Conservation (phyloP, 371 early-diverging fungal genomes). For the Actinomortierella wolfii region DNA sequence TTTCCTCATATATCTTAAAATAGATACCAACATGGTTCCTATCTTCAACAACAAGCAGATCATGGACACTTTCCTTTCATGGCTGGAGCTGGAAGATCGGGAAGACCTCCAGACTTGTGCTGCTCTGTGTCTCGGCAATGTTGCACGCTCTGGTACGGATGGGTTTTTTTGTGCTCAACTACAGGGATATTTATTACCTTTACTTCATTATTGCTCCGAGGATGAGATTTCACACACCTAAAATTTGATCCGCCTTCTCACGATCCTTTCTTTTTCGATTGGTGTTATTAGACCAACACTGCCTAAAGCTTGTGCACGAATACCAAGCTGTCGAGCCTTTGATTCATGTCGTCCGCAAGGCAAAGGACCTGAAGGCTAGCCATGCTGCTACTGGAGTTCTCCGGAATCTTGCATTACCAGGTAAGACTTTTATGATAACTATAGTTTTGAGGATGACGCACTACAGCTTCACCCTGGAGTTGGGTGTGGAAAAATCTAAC, state of each 20-base stretch:
- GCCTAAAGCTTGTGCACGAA: conserved; percentile 61
- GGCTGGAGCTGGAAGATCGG: conserved; percentile 50
- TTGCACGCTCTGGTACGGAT: conserved; percentile 60
- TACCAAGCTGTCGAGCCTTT: conserved; percentile 53
- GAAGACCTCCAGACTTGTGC: conserved; percentile 53
- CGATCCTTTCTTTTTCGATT: not conserved
- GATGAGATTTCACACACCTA: not conserved
- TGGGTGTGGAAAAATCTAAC: too few relatives aligned
- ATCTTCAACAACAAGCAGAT: conserved; percentile 52
- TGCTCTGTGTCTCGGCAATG: conserved; percentile 61
- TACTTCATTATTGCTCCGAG: not conserved
- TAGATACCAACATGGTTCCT: conserved; percentile 56
- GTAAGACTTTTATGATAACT: conserved; percentile 27
- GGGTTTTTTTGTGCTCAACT: not conserved
- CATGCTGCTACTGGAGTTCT: conserved; percentile 65
- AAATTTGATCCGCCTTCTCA: not conserved
- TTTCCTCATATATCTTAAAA: not conserved
- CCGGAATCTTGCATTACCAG: conserved; percentile 65
- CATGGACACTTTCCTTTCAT: conserved; percentile 51
- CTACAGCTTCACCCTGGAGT: not conserved
- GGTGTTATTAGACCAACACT: conserved; percentile 52
- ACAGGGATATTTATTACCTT: not conserved
- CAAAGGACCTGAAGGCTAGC: conserved; percentile 60
- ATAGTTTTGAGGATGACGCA: not conserved
- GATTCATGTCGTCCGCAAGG: conserved; percentile 51